These are phyloP conservation scores for Neofusicoccum sp. DNA, from an alignment of 2,329 filamentous ascomycete genomes.

Conservation along the genomic window DNA sequence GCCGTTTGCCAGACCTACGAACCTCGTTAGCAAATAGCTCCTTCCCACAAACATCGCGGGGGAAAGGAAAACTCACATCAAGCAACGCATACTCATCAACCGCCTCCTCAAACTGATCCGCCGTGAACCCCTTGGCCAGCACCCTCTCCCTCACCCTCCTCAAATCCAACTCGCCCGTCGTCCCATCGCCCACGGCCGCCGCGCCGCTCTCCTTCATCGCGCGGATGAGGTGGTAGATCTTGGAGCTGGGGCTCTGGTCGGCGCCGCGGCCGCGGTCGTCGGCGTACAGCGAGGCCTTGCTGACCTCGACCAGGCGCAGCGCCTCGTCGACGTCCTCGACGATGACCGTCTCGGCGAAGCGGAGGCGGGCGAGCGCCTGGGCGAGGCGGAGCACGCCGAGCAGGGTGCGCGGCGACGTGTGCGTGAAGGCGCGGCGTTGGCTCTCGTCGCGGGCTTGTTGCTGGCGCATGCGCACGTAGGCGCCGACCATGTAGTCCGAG, in stretches of 20 bases:
- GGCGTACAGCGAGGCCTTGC: slow-evolving; percentile 83
- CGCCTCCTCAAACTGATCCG: slow-evolving; percentile 83
- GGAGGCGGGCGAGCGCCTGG: slow-evolving; percentile 86
- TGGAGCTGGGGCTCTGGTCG: slow-evolving; percentile 79
- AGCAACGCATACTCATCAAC: slow-evolving; percentile 85
- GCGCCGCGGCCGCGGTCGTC: slow-evolving; percentile 60
- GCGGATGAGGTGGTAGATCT: slow-evolving; percentile 94
- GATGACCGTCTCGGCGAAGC: slow-evolving; percentile 81
- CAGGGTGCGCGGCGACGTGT: slow-evolving; percentile 90
- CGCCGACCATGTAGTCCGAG: slow-evolving; percentile 94
- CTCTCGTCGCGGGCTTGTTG: slow-evolving; percentile 89
- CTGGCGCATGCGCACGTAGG: slow-evolving; percentile 91
- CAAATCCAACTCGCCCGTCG: slow-evolving; percentile 74
- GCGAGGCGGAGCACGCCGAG: slow-evolving; percentile 89
- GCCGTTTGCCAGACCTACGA: slow-evolving; percentile 55
- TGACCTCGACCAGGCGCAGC: slow-evolving; percentile 83
- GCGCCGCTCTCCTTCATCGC: slow-evolving; percentile 82
- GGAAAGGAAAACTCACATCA: slow-evolving; percentile 67
- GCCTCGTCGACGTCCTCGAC: slow-evolving; percentile 96
- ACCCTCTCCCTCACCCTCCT: slow-evolving; percentile 87
- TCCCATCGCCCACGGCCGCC: slow-evolving; percentile 72
- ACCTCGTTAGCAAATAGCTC: slow-evolving; percentile 29
- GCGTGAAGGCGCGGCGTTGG: slow-evolving; percentile 86
- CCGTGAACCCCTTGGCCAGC: slow-evolving; percentile 93
- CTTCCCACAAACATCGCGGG: not conserved